Base-by-base conservation (phyloP, 164 flowering plant species). In the Hamamelis virginiana region DNA sequence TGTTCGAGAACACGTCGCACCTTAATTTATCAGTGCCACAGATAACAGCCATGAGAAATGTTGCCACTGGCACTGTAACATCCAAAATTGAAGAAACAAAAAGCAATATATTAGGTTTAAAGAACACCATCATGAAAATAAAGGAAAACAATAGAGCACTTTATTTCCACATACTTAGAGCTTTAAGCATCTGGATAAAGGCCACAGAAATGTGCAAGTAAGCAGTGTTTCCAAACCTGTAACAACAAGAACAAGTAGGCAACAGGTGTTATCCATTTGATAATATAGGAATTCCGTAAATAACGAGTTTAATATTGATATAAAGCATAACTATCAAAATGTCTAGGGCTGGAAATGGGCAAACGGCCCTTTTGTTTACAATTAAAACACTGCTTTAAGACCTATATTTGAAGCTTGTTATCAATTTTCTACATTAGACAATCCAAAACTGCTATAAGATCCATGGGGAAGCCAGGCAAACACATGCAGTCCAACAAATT, bases 171-270 rank as follows among this genome's bases (percentile, higher is more conserved):
- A 69, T 92, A 95, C 99, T 95, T 72, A 95, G 78, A 68, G 99
- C 99, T 77, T 95, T 95, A 44, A 95, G 97, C 99, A 95, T 95
- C 86, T 95, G 99, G 67, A 95, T 95, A 82, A 95, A 95, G 69
- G 99, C 97, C 62, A 95, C 99, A n/a, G 99, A 95, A 33, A 95
- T 95, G 77, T 91, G 92, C 84, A 95, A 84, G 78, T 91, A 95
- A 27, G 99, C 99, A 45, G 99, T 95, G 74, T 95, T 95, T 47
- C 99, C 99, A 85, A 95, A 92, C 99, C 99, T 95, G 88, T 22
- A 75, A 69, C 3, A 43, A 56, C 21, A 77, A 45, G 18, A 59
- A 53, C 57, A 19, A 59, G 9, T 45, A 9, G 6, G 41, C 41
- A 15, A 51, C 0, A 22, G 22, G 5, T 68, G 18, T 50, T 21